Base-by-base conservation (phyloP, 2,329 filamentous ascomycete species). In the Gremmenia infestans region DNA sequence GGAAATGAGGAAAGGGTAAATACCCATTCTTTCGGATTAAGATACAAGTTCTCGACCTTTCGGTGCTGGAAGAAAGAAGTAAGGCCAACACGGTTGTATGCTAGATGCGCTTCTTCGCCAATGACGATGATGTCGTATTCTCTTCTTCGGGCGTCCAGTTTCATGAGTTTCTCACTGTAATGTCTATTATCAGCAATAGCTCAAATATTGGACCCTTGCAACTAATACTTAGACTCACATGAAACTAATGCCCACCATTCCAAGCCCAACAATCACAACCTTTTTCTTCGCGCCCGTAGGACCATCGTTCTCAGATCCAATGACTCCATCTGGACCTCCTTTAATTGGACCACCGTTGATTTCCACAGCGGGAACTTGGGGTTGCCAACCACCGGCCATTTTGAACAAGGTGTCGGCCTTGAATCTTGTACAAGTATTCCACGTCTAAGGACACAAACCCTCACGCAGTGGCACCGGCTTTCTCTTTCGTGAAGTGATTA, bases 171-270 rank as follows among this genome's bases (percentile, higher is more conserved):
- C 72, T 96, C 91, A 65, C 91, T 95, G 64, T 6, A 2, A 22
- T 45, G 40, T 42, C 15, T 25, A 25, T 39, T 8, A 49, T 54
- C 48, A 58, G 48, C 5, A 35, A 28, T 25, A 32, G 28, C 28
- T 32, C 28, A 3, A 32, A 32, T 32, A 2, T 32, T 32, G 8
- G 28, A 4, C 37, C 32, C 1, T 17, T 9, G 32, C 9, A 36
- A 48, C 5, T 17, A 19, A 48, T 19, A 17, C 15, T 23, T 12
- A 4, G 11, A 78, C 87, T 78, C 74, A 93, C 88, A 95, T 90
- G 70, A 95, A 93, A 43, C 88, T 86, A 63, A 94, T 87, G 40
- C 88, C 90, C 46, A 96, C 91, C 92, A 97, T 97, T 2, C 91
- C 91, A 72, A 96, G 73, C 9, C 91, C 91, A 40, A 96, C 89